phyloP scores from a whole-genome alignment of 148 eudicot genomes.

The Fagopyrum esculentum region DNA sequence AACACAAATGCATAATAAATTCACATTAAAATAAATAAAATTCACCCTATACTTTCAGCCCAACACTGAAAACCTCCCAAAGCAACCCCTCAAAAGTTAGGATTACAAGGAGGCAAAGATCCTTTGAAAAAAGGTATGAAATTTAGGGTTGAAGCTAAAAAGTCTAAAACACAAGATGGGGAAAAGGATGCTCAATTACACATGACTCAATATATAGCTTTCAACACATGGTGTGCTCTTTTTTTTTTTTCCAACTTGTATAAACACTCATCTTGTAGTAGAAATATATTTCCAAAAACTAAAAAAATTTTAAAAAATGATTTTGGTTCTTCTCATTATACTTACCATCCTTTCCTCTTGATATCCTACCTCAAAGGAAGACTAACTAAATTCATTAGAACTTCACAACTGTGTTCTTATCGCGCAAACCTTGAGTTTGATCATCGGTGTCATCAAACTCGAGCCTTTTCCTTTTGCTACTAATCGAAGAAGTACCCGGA shows the following conservation, averaged over 20 bases:
- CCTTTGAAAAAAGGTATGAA: not conserved
- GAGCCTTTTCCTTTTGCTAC: conserved; percentile 11
- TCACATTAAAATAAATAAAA: not conserved
- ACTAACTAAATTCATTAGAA: conserved; percentile 2
- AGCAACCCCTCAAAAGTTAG: conserved; percentile 4
- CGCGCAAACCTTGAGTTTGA: not conserved
- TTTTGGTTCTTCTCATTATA: not conserved
- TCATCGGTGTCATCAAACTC: conserved; percentile 1
- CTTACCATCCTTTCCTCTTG: conserved; percentile 8
- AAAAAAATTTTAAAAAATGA: not conserved
- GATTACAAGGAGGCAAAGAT: conserved; percentile 3
- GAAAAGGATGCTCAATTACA: not conserved
- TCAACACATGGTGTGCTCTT: conserved; percentile 8
- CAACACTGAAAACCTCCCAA: not conserved
- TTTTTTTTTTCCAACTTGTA: conserved; percentile 1
- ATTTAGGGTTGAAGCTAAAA: not conserved
- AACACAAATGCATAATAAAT: not conserved
- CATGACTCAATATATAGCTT: not conserved
- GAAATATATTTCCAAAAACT: conserved; percentile 3
- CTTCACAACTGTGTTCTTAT: conserved; percentile 7
- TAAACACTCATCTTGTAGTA: conserved; percentile 3
- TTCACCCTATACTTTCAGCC: not conserved
- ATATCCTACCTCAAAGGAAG: not conserved
- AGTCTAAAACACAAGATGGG: not conserved
- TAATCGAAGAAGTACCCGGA: conserved; percentile 1